Base-by-base conservation (phyloP, 2,329 filamentous ascomycete species). In the Alternaria conjuncta region DNA sequence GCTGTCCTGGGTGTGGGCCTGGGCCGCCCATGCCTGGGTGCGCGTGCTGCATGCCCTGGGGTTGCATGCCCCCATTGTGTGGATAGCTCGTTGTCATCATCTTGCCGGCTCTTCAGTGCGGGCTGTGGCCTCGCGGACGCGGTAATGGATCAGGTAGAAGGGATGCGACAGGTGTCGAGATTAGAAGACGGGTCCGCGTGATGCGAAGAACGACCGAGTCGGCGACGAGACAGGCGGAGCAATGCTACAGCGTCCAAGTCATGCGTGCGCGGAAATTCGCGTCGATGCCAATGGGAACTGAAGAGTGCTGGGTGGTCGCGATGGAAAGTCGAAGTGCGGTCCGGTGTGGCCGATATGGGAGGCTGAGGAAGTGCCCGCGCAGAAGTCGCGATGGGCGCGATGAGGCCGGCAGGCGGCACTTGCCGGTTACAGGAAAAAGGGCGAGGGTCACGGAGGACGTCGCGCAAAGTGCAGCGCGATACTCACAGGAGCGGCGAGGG, bases 61-160 rank as follows among this genome's bases (percentile, higher is more conserved):
- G 90, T 73, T 89, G 90, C 88, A 93, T 91, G 77, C 85, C 87
- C 69, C 89, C 89, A 83, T 92, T 85, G 77, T 86, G 90, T 80
- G 90, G 89, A 78, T 86, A 92, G 75, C 87, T 84, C 66, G 89
- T 86, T 47, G 77, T 74, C 90, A 93, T 93, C 90, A 93, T 93
- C 78, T 81, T 86, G 72, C 44, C 65, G 41, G 56, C 32, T 63
- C 65, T 58, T 58, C 45, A 65, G 57, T 55, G 61, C 69, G 57
- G 60, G 55, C 51, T 41, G 59, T 51, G 58, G 65, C 65, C 60
- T 69, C 61, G 57, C 65, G 56, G 67, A 66, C 47, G 55, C 44
- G 41, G 57, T 32, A 41, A 57, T 18, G 21, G 20, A 44, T 23
- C 30, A 43, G 59, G 56, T 32, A 67, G 60, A 54, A 47, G 62